These are phyloP conservation scores for Aspergillus biplanus DNA, from an alignment of 495 filamentous ascomycete genomes.

Conservation along the genomic window DNA sequence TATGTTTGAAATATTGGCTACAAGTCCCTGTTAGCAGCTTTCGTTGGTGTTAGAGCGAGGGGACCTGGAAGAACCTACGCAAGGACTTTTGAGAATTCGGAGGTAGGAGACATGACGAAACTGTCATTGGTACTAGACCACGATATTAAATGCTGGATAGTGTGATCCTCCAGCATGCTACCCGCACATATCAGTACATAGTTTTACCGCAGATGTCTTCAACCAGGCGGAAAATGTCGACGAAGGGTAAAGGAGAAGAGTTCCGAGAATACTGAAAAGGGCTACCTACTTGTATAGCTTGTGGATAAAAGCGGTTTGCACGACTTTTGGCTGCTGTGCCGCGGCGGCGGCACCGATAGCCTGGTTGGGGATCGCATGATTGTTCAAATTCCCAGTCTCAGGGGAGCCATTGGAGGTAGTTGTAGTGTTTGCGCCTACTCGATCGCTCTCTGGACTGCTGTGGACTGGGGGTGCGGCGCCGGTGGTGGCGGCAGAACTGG, in stretches of 20 bases:
- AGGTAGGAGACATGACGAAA: constrained; percentile 97
- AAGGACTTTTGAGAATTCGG: constrained; percentile 97
- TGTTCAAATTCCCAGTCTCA: constrained; percentile 38
- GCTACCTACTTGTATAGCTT: constrained; percentile 92
- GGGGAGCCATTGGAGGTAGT: constrained; percentile 48
- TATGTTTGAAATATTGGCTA: constrained; percentile 98
- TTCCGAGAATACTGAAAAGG: too few species aligned
- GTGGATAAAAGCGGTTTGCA: constrained; percentile 99
- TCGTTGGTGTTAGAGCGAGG: not conserved
- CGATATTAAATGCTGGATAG: constrained; percentile 92
- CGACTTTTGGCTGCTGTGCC: constrained; percentile 93
- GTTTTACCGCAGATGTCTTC: not conserved
- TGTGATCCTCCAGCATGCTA: constrained; percentile 94
- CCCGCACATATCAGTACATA: constrained; percentile 21
- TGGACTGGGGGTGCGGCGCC: constrained; percentile 42
- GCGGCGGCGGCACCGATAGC: constrained; percentile 72
- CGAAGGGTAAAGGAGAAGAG: constrained; percentile 1
- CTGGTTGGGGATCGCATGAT: constrained; percentile 46
- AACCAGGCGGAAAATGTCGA: constrained; percentile 8
- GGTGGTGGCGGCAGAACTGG: constrained; percentile 41
- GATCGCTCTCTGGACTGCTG: constrained; percentile 53
- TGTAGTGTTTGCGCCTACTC: constrained; percentile 38
- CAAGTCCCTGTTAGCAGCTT: constrained; percentile 29
- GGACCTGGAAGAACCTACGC: constrained; percentile 64
- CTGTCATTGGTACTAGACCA: constrained; percentile 94